These are phyloP conservation scores for Blastobotrys serpentis DNA, from an alignment of 1,139 yeast genomes.

Conservation along the genomic window DNA sequence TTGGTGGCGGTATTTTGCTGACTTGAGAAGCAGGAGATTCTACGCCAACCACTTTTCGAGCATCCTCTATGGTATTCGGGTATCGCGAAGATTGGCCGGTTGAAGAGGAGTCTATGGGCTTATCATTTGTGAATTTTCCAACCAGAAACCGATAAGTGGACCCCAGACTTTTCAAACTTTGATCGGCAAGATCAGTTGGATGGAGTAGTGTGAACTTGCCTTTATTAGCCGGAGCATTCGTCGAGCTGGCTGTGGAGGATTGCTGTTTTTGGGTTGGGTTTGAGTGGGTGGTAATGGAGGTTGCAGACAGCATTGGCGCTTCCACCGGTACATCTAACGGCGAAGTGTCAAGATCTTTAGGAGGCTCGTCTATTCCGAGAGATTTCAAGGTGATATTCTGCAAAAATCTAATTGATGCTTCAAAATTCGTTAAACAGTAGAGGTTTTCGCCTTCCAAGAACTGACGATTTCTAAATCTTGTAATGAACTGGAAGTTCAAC, in stretches of 20 bases:
- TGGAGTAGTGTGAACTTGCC: constrained; percentile 2
- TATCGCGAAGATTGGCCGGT: constrained; percentile 19
- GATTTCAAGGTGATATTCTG: constrained; percentile 48
- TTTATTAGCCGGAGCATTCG: too few species aligned
- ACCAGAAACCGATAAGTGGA: constrained; percentile 37
- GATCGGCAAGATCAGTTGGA: constrained; percentile 30
- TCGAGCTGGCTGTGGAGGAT: neutral
- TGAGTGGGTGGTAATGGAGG: neutral
- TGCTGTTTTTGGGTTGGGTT: constrained; percentile 1
- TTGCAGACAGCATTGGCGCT: neutral
- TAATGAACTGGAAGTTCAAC: constrained; percentile 53
- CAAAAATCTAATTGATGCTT: constrained; percentile 60
- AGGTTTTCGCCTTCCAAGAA: constrained; percentile 51
- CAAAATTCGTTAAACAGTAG: constrained; percentile 62
- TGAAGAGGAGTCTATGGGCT: constrained; percentile 8
- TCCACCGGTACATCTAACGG: constrained; percentile 7
- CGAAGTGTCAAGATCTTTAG: constrained; percentile 19
- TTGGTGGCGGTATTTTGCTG: constrained; percentile 16
- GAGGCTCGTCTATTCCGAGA: constrained; percentile 31
- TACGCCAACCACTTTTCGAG: constrained; percentile 29
- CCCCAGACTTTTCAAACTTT: constrained; percentile 35
- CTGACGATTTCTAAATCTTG: constrained; percentile 52
- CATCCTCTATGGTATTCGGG: constrained; percentile 33
- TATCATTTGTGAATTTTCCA: constrained; percentile 29
- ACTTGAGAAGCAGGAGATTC: constrained; percentile 19